Percentiles rank a stretch among this genome's conserved stretches.
Conservation (phyloP, 495 filamentous ascomycete genomes). For the Lepidopterella palustris region DNA sequence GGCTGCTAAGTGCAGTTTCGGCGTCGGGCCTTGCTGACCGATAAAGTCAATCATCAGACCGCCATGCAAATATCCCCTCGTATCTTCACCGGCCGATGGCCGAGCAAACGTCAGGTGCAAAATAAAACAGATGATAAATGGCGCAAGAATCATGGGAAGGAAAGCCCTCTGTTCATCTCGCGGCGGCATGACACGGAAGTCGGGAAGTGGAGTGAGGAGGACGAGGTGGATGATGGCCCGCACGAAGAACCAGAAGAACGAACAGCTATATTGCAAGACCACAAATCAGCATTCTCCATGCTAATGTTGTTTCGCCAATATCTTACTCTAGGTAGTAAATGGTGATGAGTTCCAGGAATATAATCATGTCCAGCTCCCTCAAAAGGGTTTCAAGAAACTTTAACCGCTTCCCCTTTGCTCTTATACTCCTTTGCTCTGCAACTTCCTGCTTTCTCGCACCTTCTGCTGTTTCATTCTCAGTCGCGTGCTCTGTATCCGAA, state of each 20-base stretch:
- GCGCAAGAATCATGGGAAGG: conserved; percentile 40
- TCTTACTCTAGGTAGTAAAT: conserved; percentile 89
- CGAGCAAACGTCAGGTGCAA: conserved; percentile 57
- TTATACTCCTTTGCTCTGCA: conserved; percentile 31
- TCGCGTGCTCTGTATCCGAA: conserved; percentile 25
- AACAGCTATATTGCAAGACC: conserved; percentile 52
- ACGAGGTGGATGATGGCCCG: conserved; percentile 66
- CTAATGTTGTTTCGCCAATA: background rate
- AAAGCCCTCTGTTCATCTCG: conserved; percentile 35
- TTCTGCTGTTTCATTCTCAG: conserved; percentile 12
- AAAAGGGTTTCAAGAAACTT: conserved; percentile 64
- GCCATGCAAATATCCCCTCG: conserved; percentile 76
- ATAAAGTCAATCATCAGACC: conserved; percentile 83
- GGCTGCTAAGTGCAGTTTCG: conserved; percentile 54
- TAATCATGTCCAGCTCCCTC: conserved; percentile 68
- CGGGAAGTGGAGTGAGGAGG: conserved; percentile 73
- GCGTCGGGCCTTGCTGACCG: conserved; percentile 69
- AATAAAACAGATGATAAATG: conserved; percentile 62
- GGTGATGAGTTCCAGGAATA: conserved; percentile 72
- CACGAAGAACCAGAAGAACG: conserved; percentile 62
- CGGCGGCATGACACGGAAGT: conserved; percentile 52
- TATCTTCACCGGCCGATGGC: conserved; percentile 65
- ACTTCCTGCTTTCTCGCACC: conserved; percentile 31
- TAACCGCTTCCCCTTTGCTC: conserved; percentile 46
- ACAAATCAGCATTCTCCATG: conserved; percentile 8